Percentiles rank a stretch among this genome's conserved stretches.
Conservation (phyloP, 176 grass and related monocot genomes). For the Aechmea fasciata region DNA sequence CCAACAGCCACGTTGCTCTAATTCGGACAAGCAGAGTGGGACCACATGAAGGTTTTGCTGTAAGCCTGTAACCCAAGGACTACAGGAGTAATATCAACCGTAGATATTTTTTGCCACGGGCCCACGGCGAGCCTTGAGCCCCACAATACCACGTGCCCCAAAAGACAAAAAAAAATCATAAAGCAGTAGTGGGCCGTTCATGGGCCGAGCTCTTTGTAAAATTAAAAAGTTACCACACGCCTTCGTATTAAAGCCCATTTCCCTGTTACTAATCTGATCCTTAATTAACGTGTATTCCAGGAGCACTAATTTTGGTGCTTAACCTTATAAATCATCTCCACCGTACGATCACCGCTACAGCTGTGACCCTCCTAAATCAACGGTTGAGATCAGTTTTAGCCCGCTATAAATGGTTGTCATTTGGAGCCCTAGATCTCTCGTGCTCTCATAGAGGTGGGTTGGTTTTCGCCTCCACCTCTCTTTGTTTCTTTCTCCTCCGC, state of each 20-base stretch:
- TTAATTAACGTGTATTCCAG: too few relatives aligned
- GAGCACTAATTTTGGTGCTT: too few relatives aligned
- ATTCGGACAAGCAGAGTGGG: background rate
- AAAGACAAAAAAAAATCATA: background rate
- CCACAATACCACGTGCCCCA: slow-evolving; percentile 17
- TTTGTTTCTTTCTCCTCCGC: slow-evolving; percentile 10
- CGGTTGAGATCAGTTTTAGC: background rate
- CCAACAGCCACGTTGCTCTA: too few relatives aligned
- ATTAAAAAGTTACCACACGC: too few relatives aligned
- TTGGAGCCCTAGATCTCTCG: slow-evolving; percentile 6
- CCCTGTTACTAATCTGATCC: too few relatives aligned
- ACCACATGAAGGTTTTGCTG: background rate
- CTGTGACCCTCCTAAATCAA: too few relatives aligned
- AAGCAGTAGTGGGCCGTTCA: background rate
- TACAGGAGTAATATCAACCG: slow-evolving; percentile 3
- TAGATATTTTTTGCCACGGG: slow-evolving; percentile 33
- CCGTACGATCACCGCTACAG: too few relatives aligned
- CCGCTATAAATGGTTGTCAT: slow-evolving; percentile 27
- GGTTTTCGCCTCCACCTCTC: slow-evolving; percentile 78
- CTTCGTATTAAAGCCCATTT: too few relatives aligned
- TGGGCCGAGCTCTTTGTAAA: background rate
- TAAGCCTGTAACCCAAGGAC: background rate
- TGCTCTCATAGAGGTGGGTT: slow-evolving; percentile 75
- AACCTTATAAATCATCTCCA: too few relatives aligned
- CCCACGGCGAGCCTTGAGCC: background rate